Conservation (phyloP, 1,284 basidiomycete genomes). For the Apiotrichum laibachii region DNA sequence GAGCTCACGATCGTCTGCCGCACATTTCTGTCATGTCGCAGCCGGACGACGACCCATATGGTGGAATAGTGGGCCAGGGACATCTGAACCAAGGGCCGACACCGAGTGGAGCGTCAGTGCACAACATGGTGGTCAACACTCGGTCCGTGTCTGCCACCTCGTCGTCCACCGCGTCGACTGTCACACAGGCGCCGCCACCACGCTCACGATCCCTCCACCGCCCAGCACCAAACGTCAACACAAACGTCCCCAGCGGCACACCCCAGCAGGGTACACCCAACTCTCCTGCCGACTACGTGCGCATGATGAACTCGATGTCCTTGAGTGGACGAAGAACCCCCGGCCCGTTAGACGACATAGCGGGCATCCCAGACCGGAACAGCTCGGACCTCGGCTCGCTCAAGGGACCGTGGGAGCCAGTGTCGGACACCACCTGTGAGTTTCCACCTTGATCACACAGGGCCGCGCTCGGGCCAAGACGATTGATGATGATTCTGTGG, state of each 20-base stretch:
- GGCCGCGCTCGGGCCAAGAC: no score
- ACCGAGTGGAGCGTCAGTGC: background rate
- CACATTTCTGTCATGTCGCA: slow-evolving; percentile 3
- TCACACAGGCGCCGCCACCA: background rate
- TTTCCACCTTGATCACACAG: background rate
- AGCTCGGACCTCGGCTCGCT: slow-evolving; percentile 10
- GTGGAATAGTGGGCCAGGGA: slow-evolving; percentile 1
- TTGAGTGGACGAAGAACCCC: slow-evolving; percentile 21
- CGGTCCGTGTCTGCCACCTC: slow-evolving; percentile 2
- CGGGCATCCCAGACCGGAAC: slow-evolving; percentile 26
- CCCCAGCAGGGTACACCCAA: background rate
- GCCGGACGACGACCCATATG: slow-evolving; percentile 2
- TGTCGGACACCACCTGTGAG: slow-evolving; percentile 6
- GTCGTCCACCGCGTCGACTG: background rate
- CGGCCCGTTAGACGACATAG: slow-evolving; percentile 22
- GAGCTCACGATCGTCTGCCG: slow-evolving; percentile 4
- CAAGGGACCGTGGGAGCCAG: slow-evolving; percentile 14
- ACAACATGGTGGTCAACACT: background rate
- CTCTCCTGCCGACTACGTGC: slow-evolving; percentile 24
- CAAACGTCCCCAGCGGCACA: background rate
- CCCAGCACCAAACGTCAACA: background rate
- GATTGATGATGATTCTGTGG: no score
- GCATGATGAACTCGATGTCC: slow-evolving; percentile 21
- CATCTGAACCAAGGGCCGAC: background rate
- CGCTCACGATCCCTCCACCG: background rate